Evolutionary conservation across 306 rosid genomes (phyloP).

Genomic region (Calophaca sinica): DNA sequence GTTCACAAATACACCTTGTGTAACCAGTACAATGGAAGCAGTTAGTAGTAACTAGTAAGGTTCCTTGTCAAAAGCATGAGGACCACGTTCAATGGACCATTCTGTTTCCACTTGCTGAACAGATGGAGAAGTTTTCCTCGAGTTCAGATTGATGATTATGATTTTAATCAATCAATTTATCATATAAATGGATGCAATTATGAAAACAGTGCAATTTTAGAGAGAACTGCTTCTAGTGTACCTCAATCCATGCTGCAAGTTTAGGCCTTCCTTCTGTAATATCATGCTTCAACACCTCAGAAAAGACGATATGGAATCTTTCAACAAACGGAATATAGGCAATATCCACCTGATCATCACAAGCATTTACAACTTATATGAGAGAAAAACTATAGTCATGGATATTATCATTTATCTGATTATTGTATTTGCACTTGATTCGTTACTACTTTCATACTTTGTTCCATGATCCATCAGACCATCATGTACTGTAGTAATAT

Average conservation of each 20-base stretch:
- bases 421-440: neutral
- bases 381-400: slow-evolving; percentile 8
- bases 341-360: slow-evolving; percentile 74
- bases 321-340: slow-evolving; percentile 76
- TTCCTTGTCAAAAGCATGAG: slow-evolving; percentile 7
- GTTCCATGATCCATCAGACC: neutral
- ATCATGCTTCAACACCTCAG: slow-evolving; percentile 61
- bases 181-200: neutral
- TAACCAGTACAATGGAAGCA: neutral
- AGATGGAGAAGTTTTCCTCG: slow-evolving; percentile 12
- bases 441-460: slow-evolving; percentile 7
- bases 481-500: neutral
- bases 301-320: slow-evolving; percentile 63
- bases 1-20: slow-evolving; percentile 26
- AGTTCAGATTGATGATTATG: neutral
- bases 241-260: slow-evolving; percentile 78
- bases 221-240: slow-evolving; percentile 26
- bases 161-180: slow-evolving; percentile 1
- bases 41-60: neutral
- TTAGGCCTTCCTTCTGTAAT: slow-evolving; percentile 83
- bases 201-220: neutral
- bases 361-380: slow-evolving; percentile 6
- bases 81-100: neutral
- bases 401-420: neutral
- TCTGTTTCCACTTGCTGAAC: slow-evolving; percentile 16